Conservation (phyloP, 176 grass and related monocot species). For the sorghum (Sorghum bicolor) region Sorghum_bicolor_NCBIv3 NC_012871.2:17974501-17975000, state of each 20-base stretch:
- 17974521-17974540: neutral
- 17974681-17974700: neutral
- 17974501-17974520: neutral
- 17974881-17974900: neutral
- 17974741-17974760: neutral
- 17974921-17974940: neutral
- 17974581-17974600: neutral
- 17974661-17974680: neutral
- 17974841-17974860: neutral
- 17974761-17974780: constrained; percentile 19
- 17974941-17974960: neutral
- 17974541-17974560: neutral
- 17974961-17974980: neutral
- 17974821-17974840: neutral
- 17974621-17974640: neutral
- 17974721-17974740: neutral
- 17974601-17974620: neutral
- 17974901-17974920: neutral
- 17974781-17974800: neutral
- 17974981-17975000: neutral
- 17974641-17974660: neutral
- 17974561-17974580: neutral
- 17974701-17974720: neutral
- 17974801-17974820: neutral
- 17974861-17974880: neutral